Evolutionary conservation across 2,329 filamentous ascomycete species (phyloP).

Genomic region (Penicillium glabrum): DNA sequence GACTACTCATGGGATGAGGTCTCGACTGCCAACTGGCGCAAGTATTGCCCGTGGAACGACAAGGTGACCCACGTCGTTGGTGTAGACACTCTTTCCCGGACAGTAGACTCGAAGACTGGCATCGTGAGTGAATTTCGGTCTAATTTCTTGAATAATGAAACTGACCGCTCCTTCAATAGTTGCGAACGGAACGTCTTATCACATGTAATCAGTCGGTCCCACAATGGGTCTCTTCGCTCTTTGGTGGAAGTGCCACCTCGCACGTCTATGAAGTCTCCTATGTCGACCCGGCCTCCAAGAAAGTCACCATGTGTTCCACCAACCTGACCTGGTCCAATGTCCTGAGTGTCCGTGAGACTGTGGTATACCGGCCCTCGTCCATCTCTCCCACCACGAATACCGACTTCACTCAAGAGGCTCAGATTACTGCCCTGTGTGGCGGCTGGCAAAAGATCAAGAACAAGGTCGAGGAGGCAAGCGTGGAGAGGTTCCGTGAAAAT

Average conservation of each 20-base stretch:
- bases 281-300: slow-evolving; percentile 78
- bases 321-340: slow-evolving; percentile 94
- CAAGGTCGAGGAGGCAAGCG: slow-evolving; percentile 88
- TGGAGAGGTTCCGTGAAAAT: slow-evolving; percentile 88
- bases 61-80: slow-evolving; percentile 96
- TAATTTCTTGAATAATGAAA: neutral
- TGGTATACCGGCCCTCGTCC: slow-evolving; percentile 71
- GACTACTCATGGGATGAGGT: slow-evolving; percentile 99
- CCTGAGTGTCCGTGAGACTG: slow-evolving; percentile 88
- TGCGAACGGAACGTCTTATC: slow-evolving; percentile 69
- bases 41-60: slow-evolving; percentile 99
- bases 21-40: slow-evolving; percentile 95
- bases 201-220: slow-evolving; percentile 51
- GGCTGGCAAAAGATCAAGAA: slow-evolving; percentile 98
- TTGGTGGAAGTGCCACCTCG: slow-evolving; percentile 77
- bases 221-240: slow-evolving; percentile 66
- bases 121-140: slow-evolving; percentile 55
- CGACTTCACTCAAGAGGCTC: slow-evolving; percentile 82
- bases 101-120: slow-evolving; percentile 62
- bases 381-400: slow-evolving; percentile 59
- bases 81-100: slow-evolving; percentile 85
- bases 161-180: slow-evolving; percentile 40
- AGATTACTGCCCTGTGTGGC: slow-evolving; percentile 90
- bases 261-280: slow-evolving; percentile 96
- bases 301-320: slow-evolving; percentile 93